phyloP scores from a whole-genome alignment of 345 rosid genomes.

The Hibiscus tridactylites region DNA sequence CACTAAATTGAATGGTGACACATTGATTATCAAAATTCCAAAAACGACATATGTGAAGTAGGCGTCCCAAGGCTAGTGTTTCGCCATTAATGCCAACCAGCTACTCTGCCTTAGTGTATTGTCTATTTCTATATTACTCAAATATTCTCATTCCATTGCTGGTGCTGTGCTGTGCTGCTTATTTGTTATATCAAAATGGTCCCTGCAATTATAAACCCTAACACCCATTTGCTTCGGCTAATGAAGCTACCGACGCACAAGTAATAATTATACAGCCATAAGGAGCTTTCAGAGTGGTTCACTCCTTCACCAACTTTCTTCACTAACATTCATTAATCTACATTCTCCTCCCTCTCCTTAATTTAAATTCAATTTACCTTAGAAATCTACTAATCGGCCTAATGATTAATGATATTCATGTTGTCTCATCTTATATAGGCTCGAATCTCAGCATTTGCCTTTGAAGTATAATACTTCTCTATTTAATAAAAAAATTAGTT shows the following conservation, averaged over 20 bases:
- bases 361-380: too few relatives aligned
- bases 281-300: not conserved
- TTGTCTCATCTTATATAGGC: too few relatives aligned
- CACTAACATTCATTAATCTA: too few relatives aligned
- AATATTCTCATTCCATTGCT: not conserved
- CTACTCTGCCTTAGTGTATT: too few relatives aligned
- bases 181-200: not conserved
- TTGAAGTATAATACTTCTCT: too few relatives aligned
- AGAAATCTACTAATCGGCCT: too few relatives aligned
- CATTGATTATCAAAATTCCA: not conserved
- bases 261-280: not conserved
- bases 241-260: not conserved
- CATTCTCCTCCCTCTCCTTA: too few relatives aligned
- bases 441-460: too few relatives aligned
- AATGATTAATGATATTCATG: too few relatives aligned
- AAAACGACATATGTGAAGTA: not conserved
- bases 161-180: not conserved
- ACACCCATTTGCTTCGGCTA: not conserved
- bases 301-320: too few relatives aligned
- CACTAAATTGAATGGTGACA: too few relatives aligned
- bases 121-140: not conserved
- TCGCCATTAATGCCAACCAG: not conserved
- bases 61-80: not conserved
- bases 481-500: too few relatives aligned
- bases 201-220: not conserved